Base-by-base conservation (phyloP, 2,329 filamentous ascomycete species). In the Fusarium hostae region DNA sequence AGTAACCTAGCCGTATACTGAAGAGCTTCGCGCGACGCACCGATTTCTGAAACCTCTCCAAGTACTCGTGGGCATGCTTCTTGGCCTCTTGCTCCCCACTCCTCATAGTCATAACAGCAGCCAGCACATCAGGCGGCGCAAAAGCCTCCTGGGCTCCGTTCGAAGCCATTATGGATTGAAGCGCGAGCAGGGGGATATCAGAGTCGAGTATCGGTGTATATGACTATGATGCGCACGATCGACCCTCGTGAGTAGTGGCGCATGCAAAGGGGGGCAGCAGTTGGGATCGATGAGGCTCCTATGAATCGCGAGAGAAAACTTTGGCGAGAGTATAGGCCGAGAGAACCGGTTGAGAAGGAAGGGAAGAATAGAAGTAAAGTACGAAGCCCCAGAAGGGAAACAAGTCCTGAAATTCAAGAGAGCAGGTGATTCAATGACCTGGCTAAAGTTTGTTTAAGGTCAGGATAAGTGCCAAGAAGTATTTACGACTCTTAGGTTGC, bases 11-110 rank as follows among this genome's bases (percentile, higher is more conserved):
- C 22, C 18, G 35, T 22, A 30, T 9, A 47, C 18, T 6, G 10
- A 26, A 16, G 28, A 32, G 9, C 16, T 34, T 51, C 44, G 20
- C n/a, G 45, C 34, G 18, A 77, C 82, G 61, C 83, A 97, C 95
- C 82, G 96, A 98, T 89, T 99, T 99, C 88, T 99, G 96, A 83
- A 98, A 99, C 76, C 90, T 91, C 83, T 97, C 93, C 67, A 99
- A 87, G 81, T 92, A 99, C 80, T 95, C 91, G 80, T 98, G 95
- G 66, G 94, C 95, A 82, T 94, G 92, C 81, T 92, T 91, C 86
- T 98, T 98, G 79, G 93, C 90, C 73, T 92, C 88, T 78, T 92
- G 89, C 79, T 95, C 90, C 75, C 90, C 92, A 83, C 92, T 93
- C 80, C 94, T 91, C 95, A 99, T 97, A 71, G 95, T 96, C 79